Evolutionary conservation across 768 basidiomycete species (phyloP), one percentile per base, ranked within the genome.

Genomic region (Auricularia cornea): DNA sequence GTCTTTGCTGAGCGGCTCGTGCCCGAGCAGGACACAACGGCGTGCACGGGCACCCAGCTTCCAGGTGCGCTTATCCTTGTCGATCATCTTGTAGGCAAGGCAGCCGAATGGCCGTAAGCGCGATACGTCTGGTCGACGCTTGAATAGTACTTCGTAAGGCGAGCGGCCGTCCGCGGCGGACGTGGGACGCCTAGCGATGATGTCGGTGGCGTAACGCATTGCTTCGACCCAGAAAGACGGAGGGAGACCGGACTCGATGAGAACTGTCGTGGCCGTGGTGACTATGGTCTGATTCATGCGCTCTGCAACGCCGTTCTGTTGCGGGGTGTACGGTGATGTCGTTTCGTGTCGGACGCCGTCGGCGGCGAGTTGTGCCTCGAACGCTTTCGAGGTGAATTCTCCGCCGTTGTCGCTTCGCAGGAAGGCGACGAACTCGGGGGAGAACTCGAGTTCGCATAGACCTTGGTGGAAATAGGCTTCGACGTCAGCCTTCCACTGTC

Each of bases 251-350:
- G 66, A 66, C 18, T 69, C 70, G 33, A 68, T 44, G 5, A 79
- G 68, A 70, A 80, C 74, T 0, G 74, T 67, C 16, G 63, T 65
- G 8, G 73, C 69, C 18, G 64, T 68, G 29, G 79, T 74, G 2
- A 63, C 31, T 3, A 75, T 63, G 1, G 72, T 73, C 0, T 67
- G 57, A 52, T 74, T 75, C 2, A 63, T 59, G 0, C 69, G 67
- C 60, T 79, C 73, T 0, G 69, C 73, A 0, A 70, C 63, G 0
- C 76, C 73, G 51, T 78, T 77, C 40, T 73, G 69, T 1, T 70
- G 48, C 2, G 72, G 74, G 0, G 72, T 69, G 64, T 77, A 66
- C 1, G 72, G 68, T 0, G 68, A 67, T 0, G 71, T 74, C 1
- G 63, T 65, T 59, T 75, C 67, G 12, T 61, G 66, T 2, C 56